Base-by-base conservation (phyloP, 2,329 filamentous ascomycete genomes). In the Paraphaeosphaeria minitans region DNA sequence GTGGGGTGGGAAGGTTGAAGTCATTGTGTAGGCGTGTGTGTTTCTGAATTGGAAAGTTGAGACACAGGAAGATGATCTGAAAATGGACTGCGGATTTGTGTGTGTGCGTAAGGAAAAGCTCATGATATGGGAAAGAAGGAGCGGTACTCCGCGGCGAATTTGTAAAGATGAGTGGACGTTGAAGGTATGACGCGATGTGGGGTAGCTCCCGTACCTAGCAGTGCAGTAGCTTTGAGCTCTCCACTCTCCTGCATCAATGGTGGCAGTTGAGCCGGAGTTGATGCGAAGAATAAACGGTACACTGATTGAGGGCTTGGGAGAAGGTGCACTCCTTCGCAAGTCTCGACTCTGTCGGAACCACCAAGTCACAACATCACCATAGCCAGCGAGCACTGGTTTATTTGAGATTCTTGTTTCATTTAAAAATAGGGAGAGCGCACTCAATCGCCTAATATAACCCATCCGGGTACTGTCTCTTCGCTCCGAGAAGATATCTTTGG, bases 1-100 rank as follows among this genome's bases (percentile, higher is more conserved):
- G 24, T 68, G 57, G 27, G 80, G 79, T 27, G 79, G 80, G 60
- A 82, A 82, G 4, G 68, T 59, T 6, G 66, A 62, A 35, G 70
- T 53, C 71, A 75, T 75, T 31, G 21, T 66, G 37, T 41, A 6
- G 3, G 24, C 24, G 6, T 24, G 27, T 7, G 10, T 51, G 16
- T 6, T n/a, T n/a, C 1, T 39, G 16, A 5, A 9, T n/a, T 19
- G 4, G 37, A 13, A 7, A 35, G 33, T 35, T 10, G 14, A 16
- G 6, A 5, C 14, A 14, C 5, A 37, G 13, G 35, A 16, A 37
- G 35, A 16, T 5, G 14, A 16, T n/a, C 13, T n/a, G 35, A 13
- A 7, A 37, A 37, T 7, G 4, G 9, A 37, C 5, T 12, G 35
- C 6, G 35, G 35, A 39, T 3, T 39, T 39, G 35, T 39, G 35